Conservation (phyloP, 2,329 filamentous ascomycete species). For the Magnaporthiopsis incrustans region DNA sequence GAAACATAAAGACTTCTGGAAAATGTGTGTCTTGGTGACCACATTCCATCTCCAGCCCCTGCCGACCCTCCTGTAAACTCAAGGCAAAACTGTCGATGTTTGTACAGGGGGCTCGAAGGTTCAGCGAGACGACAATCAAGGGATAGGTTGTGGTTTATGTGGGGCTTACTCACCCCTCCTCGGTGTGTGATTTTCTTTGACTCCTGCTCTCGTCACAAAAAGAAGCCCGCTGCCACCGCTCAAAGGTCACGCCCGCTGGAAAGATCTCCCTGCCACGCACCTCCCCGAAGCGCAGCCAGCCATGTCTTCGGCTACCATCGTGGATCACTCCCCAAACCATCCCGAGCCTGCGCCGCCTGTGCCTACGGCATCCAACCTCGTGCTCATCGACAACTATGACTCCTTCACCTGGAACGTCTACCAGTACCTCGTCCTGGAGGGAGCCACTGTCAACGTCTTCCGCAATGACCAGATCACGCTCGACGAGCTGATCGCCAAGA, state of each 20-base stretch:
- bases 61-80: too few species aligned
- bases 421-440: constrained; percentile 95
- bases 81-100: too few species aligned
- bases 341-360: constrained; percentile 66
- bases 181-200: neutral
- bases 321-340: constrained; percentile 83
- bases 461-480: constrained; percentile 88
- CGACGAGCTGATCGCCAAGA: constrained; percentile 71
- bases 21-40: too few species aligned
- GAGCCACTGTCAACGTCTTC: constrained; percentile 80
- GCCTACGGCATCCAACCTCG: constrained; percentile 75
- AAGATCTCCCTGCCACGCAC: neutral
- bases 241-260: neutral
- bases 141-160: neutral
- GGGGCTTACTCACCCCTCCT: neutral
- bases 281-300: neutral
- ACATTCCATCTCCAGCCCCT: too few species aligned
- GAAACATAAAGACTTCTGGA: too few species aligned
- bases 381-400: constrained; percentile 98
- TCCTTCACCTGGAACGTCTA: constrained; percentile 99
- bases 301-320: constrained; percentile 27
- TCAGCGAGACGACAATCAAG: neutral
- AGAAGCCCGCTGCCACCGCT: neutral
- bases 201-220: neutral
- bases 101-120: too few species aligned